phyloP scores from a whole-genome alignment of 257 asterid species.

The Solanum pinnatisectum region DNA sequence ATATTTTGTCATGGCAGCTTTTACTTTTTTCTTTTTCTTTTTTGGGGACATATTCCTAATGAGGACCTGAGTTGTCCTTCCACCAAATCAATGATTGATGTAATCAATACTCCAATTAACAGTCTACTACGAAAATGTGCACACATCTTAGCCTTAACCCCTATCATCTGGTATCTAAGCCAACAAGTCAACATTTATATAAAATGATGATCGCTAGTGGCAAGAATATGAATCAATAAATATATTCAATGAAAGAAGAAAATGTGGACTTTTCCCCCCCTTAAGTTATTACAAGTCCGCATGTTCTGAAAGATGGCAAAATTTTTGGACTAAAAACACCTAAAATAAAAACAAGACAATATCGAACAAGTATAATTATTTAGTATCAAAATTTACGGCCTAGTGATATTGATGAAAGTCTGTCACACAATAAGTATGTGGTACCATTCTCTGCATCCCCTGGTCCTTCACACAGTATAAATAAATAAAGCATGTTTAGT shows the following conservation, averaged over 20 bases:
- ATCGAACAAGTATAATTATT: not conserved
- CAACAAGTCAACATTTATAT: not conserved
- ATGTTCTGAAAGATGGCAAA: not conserved
- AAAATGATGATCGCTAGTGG: not conserved
- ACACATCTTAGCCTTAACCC: not conserved
- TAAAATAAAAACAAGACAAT: not conserved
- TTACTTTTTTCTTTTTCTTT: not conserved
- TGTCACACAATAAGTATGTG: not conserved
- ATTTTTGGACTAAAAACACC: not conserved
- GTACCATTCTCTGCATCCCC: not conserved
- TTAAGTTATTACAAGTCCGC: not conserved
- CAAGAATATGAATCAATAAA: not conserved
- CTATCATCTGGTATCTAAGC: not conserved
- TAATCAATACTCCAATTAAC: not conserved
- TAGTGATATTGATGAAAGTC: not conserved
- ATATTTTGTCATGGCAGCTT: not conserved
- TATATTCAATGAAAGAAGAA: not conserved
- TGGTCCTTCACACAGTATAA: not conserved
- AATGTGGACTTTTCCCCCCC: not conserved
- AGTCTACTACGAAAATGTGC: not conserved
- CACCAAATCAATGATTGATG: not conserved
- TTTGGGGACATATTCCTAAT: not conserved
- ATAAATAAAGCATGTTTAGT: not conserved
- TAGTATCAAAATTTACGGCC: not conserved
- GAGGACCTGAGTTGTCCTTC: not conserved